Percentiles rank a stretch among this genome's conserved stretches.
These are phyloP conservation scores for Meyerozyma sp. DNA, from an alignment of 1,139 yeast genomes.

Conservation along the genomic window DNA sequence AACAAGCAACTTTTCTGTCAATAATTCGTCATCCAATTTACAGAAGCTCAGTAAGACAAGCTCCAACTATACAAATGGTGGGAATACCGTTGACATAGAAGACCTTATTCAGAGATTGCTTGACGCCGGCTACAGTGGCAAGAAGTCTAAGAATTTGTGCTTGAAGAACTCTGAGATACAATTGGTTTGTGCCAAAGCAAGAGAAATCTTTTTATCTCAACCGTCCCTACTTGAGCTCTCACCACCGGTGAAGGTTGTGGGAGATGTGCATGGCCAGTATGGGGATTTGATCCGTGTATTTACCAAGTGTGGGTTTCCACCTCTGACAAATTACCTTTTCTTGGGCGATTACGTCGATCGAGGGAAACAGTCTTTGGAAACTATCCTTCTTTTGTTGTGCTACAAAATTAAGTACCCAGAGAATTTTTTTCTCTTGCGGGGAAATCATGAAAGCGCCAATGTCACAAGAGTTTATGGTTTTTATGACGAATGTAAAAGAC, in stretches of 20 bases:
- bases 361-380: conserved; percentile 91
- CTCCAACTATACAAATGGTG: conserved; percentile 8
- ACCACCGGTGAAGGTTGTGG: conserved; percentile 96
- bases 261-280: conserved; percentile 97
- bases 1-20: conserved; percentile 8
- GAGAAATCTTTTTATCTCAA: conserved; percentile 83
- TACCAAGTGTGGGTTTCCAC: conserved; percentile 98
- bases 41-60: conserved; percentile 2
- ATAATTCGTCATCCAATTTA: not conserved
- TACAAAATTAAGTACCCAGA: conserved; percentile 96
- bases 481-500: conserved; percentile 92
- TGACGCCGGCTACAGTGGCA: conserved; percentile 95
- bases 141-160: conserved; percentile 84
- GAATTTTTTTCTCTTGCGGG: conserved; percentile 85
- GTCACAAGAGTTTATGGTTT: conserved; percentile 95
- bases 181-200: conserved; percentile 75
- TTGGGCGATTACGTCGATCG: conserved; percentile 96
- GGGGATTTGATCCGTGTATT: conserved; percentile 86
- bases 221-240: conserved; percentile 84
- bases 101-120: conserved; percentile 82
- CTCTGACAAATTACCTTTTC: conserved; percentile 84
- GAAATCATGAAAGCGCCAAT: conserved; percentile 96
- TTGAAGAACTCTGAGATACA: conserved; percentile 84
- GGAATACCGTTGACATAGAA: conserved; percentile 65
- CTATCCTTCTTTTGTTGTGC: conserved; percentile 77